Base-by-base conservation (phyloP, 2,329 filamentous ascomycete genomes). In the Lasiodiplodia gonubiensis region DNA sequence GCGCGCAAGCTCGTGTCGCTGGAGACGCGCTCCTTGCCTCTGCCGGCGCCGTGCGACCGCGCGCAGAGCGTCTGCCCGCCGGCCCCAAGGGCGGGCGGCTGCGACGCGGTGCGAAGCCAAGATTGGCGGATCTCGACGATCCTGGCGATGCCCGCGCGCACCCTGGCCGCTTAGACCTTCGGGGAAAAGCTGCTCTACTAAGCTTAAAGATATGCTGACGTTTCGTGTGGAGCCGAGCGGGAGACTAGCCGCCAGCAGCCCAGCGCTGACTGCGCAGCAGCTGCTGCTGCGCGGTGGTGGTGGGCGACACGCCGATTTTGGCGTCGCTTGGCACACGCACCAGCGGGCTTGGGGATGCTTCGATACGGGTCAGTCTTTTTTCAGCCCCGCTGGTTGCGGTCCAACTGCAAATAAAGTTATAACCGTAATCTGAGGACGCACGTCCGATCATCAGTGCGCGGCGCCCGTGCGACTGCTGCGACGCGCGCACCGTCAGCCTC, bases 151-250 rank as follows among this genome's bases (percentile, higher is more conserved):
- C 49, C 18, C 55, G 33, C 14, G 54, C 35, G 55, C 55, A 48
- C 37, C 55, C 55, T 46, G 37, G 18, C 30, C 30, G 55, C 59
- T 63, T 49, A 42, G 39, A 16, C 21, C 42, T 27, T 59, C 55
- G 55, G 55, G 55, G 37, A 42, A 49, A 61, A 35, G 46, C 59
- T 63, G 59, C 59, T 63, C 59, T 46, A 63, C 59, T 67, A 67
- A 67, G 64, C 64, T 67, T 60, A 67, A 67, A 42, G 53, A 65
- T 64, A 53, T 23, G 63, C 63, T 66, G 25, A 66, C 52, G 64
- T 57, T 48, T 21, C 23, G 49, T 35, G 52, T 54, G 64, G 52
- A 55, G 49, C 49, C 51, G 49, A 46, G 63, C 51, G 63, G 48
- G 49, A 54, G 49, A 39, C 59, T 35, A 63, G 59, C 59, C 59